A percentile compares a stretch with the other conserved stretches of the same genome.
phyloP scores from a whole-genome alignment of 495 filamentous ascomycete genomes.

The Saxophila tyrrhenica region DNA sequence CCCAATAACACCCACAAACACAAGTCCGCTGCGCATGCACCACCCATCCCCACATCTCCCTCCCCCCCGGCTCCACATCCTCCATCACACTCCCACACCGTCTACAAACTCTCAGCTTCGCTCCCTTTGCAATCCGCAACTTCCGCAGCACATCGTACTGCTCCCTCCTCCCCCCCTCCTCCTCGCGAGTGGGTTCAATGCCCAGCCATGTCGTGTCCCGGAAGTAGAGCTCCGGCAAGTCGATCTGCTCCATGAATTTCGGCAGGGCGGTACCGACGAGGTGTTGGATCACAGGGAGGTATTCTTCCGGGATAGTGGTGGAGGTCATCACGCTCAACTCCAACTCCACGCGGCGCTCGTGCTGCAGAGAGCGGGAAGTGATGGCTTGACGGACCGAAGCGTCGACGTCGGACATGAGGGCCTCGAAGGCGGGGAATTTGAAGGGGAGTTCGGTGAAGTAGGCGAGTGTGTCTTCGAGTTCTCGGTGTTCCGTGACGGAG shows the following conservation, averaged over 20 bases:
- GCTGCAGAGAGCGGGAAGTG: not conserved
- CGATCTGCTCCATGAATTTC: constrained; percentile 1
- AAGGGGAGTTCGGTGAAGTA: constrained; percentile 4
- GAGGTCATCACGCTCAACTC: constrained; percentile 9
- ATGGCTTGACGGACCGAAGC: constrained; percentile 10
- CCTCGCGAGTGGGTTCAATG: not conserved
- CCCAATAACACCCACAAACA: constrained; percentile 29
- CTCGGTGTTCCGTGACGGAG: not conserved
- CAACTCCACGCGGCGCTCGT: constrained; percentile 7
- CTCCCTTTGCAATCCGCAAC: constrained; percentile 8
- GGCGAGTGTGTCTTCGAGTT: constrained; percentile 1
- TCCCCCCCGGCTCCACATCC: constrained; percentile 33
- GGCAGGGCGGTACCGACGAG: constrained; percentile 4
- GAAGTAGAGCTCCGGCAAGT: constrained; percentile 12
- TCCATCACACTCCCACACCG: constrained; percentile 55
- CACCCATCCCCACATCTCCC: constrained; percentile 38
- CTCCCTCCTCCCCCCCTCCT: not conserved
- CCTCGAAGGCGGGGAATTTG: not conserved
- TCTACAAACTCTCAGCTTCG: constrained; percentile 40
- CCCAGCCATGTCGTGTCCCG: constrained; percentile 14
- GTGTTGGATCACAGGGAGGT: constrained; percentile 1
- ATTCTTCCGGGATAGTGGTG: constrained; percentile 3
- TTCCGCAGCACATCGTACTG: constrained; percentile 20
- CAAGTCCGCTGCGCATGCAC: constrained; percentile 42
- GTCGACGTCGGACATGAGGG: constrained; percentile 12